Evolutionary conservation across 768 basidiomycete genomes (phyloP), one percentile per base, ranked within the genome.

Genomic region (Harrya chromipes): DNA sequence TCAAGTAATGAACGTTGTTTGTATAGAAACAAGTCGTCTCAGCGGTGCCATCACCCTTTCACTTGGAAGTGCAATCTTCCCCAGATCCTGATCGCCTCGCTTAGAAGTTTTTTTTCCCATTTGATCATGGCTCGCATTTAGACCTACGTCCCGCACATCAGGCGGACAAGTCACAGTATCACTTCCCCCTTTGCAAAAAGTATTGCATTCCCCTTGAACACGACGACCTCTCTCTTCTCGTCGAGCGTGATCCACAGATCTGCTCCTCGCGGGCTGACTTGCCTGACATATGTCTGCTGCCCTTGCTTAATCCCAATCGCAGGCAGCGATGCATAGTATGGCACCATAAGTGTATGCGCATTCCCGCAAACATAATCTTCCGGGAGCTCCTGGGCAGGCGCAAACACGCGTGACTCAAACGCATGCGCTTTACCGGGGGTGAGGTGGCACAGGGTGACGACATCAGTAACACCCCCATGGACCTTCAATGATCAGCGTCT

Each of bases 351-450:
- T 38, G 73, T 72, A 55, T 82, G 81, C 0, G 80, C 78, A 34
- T 76, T 76, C 10, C 80, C 81, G 50, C 78, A 81, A 6, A 80
- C 80, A 17, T 66, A 70, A 49, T 81, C 80, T 63, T 81, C 79
- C 5, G 65, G 65, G 12, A 43, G 61, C 59, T 45, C 53, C 7
- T 50, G 29, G 1, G 41, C 45, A 8, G 76, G 78, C 6, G 73
- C 65, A 55, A 82, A 80, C 71, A 81, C 74, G 3, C 81, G 72
- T 10, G 80, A 80, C 21, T 74, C 63, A 62, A 79, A 82, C 13
- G 57, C 56, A 46, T 68, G 69, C 10, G 68, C 56, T 5, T 58
- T 57, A 29, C 12, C 29, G 29, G 29, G 29, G 11, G 29, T 29
- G 29, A 29, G 29, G 12, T 29, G 29, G 4, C 29, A 29, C 12